Percentiles rank a stretch among this genome's conserved stretches.
Evolutionary conservation across 202 grass and related monocot species (phyloP).

Genomic region (Setaria italica): DNA sequence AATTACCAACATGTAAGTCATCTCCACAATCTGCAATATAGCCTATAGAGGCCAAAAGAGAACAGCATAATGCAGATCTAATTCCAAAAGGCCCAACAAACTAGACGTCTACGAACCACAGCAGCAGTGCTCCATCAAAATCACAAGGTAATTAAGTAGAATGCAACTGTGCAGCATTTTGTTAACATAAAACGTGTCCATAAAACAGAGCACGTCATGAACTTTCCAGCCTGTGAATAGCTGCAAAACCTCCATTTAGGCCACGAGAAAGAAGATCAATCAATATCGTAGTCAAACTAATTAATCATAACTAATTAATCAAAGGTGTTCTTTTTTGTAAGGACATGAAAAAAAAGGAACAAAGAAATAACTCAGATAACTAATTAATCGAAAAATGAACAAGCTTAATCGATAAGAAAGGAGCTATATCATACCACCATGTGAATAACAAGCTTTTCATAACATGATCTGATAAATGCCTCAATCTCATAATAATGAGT

Average conservation of each 20-base stretch:
- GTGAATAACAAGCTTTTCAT: not conserved
- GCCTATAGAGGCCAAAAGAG: not conserved
- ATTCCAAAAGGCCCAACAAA: not conserved
- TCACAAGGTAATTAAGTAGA: constrained; percentile 17
- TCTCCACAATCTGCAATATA: constrained; percentile 9
- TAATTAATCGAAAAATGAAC: constrained; percentile 21
- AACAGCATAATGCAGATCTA: constrained; percentile 17
- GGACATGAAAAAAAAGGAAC: constrained; percentile 2
- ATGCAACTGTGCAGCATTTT: constrained; percentile 21
- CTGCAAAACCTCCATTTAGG: constrained; percentile 22
- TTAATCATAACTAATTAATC: constrained; percentile 10
- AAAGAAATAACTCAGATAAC: constrained; percentile 25
- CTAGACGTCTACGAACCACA: not conserved
- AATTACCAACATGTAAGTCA: not conserved
- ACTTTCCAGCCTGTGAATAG: constrained; percentile 37
- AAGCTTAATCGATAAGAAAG: not conserved
- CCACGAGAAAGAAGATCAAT: not conserved
- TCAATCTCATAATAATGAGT: constrained; percentile 27
- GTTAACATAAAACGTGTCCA: not conserved
- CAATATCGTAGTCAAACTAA: constrained; percentile 6
- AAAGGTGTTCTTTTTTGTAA: not conserved
- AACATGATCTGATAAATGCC: not conserved
- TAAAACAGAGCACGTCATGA: constrained; percentile 3
- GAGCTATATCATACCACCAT: not conserved
- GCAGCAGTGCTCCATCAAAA: constrained; percentile 4